Evolutionary conservation across 306 rosid genomes (phyloP), one percentile per base, ranked within the genome.

Genomic region (Ammopiptanthus mongolicus): DNA sequence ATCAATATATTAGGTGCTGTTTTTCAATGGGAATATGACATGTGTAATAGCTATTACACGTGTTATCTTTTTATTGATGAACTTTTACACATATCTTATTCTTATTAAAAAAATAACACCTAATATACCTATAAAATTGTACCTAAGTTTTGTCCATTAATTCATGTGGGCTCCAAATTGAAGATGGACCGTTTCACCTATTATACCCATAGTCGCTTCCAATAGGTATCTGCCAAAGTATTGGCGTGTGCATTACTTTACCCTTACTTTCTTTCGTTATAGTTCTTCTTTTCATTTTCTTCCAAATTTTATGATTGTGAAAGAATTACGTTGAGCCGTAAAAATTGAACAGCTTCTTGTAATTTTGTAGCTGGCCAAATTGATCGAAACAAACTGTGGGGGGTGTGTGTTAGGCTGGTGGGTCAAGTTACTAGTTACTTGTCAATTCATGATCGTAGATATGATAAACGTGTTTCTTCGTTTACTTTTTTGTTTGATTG

Each of bases 291-390:
- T 37, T 48, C 57, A 5, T 69, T 50, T 52, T 28, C 13, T 41
- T 56, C 41, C 34, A 58, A 59, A 14, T 17, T 48, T 51, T 7
- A 18, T 59, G 39, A 46, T 61, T 18, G 34, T 11, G 48, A 29
- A 1, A 21, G 46, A 74, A 28, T 50, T 33, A 36, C 11, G 5
- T 4, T 2, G 4, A 52, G 76, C 81, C 71, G 44, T 31, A 21
- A 69, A 59, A 21, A 4, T 78, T 69, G 81, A 78, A 59, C 4
- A 9, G 42, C 1, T 2, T 69, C 1, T 69, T 77, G 81, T 57
- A 69, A 69, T 59, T 58, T 69, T 69, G 81, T 69, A 28, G 42
- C 55, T 11, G 61, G 0, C 46, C 14, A 37, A 48, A 14, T 75
- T 36, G 65, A 34, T 23, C 11, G 19, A 37, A 33, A 21, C 41